Evolutionary conservation across 1,139 yeast species (phyloP).

Genomic region (Pichia norvegensis): DNA sequence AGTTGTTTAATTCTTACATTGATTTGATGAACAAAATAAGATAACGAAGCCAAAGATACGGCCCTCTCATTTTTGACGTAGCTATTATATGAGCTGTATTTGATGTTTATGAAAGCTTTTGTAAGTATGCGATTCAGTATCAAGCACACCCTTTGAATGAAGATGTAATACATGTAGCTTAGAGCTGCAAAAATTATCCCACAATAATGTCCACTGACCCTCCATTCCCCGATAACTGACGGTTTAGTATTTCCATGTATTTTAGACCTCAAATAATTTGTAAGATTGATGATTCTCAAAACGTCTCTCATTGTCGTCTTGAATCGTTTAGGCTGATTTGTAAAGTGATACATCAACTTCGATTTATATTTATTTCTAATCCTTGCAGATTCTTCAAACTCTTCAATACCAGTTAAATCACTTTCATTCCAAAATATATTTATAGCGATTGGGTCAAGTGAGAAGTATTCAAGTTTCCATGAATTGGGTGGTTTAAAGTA

Average conservation of each 20-base stretch:
- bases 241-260: conserved; percentile 9
- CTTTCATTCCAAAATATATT: conserved; percentile 44
- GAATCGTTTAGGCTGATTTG: not conserved
- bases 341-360: conserved; percentile 25
- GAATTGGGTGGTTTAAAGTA: conserved; percentile 70
- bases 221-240: not conserved
- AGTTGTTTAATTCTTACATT: conserved; percentile 74
- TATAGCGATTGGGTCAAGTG: conserved; percentile 51
- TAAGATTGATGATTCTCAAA: conserved; percentile 24
- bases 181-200: conserved; percentile 2
- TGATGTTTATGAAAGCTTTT: conserved; percentile 8
- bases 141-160: conserved; percentile 12
- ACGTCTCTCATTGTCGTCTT: conserved; percentile 20
- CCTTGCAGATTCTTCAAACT: conserved; percentile 10
- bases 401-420: conserved; percentile 8
- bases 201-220: not conserved
- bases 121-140: conserved; percentile 8
- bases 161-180: conserved; percentile 8
- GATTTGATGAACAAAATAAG: conserved; percentile 56
- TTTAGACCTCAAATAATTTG: conserved; percentile 23
- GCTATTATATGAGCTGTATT: not conserved
- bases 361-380: conserved; percentile 23
- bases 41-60: conserved; percentile 9
- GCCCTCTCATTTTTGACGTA: not conserved
- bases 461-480: conserved; percentile 67